Evolutionary conservation across 805 yeast genomes (phyloP).

Genomic region (Cyberlindnera veronae): DNA sequence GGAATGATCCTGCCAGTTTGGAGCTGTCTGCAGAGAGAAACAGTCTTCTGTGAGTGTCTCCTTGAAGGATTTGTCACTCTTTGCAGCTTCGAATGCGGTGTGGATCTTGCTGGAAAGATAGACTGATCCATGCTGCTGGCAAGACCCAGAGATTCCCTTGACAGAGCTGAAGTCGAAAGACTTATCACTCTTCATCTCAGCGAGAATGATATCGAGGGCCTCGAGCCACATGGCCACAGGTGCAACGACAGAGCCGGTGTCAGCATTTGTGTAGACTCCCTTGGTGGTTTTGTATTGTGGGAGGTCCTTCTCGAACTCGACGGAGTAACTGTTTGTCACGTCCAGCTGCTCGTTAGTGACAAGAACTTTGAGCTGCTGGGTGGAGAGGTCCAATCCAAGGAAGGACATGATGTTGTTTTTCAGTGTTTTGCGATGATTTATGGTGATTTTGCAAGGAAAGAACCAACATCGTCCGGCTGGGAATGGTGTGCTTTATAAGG

Average conservation of each 20-base stretch:
- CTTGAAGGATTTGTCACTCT: slow-evolving; percentile 32
- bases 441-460: neutral
- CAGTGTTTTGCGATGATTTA: neutral
- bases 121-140: slow-evolving; percentile 92
- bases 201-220: slow-evolving; percentile 65
- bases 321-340: slow-evolving; percentile 53
- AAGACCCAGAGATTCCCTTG: slow-evolving; percentile 73
- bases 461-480: neutral
- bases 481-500: too few species aligned
- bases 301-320: slow-evolving; percentile 69
- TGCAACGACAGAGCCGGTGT: slow-evolving; percentile 60
- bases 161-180: slow-evolving; percentile 57
- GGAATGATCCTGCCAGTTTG: slow-evolving; percentile 95
- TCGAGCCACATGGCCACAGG: slow-evolving; percentile 93
- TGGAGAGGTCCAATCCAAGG: slow-evolving; percentile 82
- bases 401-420: slow-evolving; percentile 10
- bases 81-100: slow-evolving; percentile 36
- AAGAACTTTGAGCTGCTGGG: slow-evolving; percentile 82
- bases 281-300: slow-evolving; percentile 61
- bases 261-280: slow-evolving; percentile 62
- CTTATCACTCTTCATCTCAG: slow-evolving; percentile 41
- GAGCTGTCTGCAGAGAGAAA: slow-evolving; percentile 63
- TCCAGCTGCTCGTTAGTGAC: slow-evolving; percentile 53
- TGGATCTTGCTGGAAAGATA: slow-evolving; percentile 61
- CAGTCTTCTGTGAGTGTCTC: slow-evolving; percentile 48